Base-by-base conservation (phyloP, 164 flowering plant genomes). In the Stephania japonica region DNA sequence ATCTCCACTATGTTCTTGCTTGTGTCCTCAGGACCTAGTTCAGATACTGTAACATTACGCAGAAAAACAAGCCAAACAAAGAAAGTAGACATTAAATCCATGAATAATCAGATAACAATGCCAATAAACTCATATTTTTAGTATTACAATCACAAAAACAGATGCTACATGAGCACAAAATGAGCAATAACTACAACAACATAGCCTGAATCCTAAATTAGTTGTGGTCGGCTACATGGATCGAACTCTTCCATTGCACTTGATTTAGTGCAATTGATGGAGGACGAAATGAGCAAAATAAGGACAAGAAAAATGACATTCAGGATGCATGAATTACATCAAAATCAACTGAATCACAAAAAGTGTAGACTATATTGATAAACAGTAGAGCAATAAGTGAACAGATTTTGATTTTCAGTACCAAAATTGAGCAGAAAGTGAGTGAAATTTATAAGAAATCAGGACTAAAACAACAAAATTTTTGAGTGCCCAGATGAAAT, bases 1-100 rank as follows among this genome's bases (percentile, higher is more conserved):
- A 94, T 94, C 80, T 94, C 97, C 77, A 94, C 97, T 75, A 92
- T 89, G 87, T 91, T 94, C 84, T 86, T 87, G 88, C 97, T 89
- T 64, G 89, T 82, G 77, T 92, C 97, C 47, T 92, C 97, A 3
- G 88, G 84, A 53, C 88, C 93, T 80, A 94, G 80, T 70, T 94
- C 97, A 13, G 95, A 91, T 19, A 94, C 98, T 94, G 87, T 65
- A 47, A 19, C 53, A 42, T 66, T n/a, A n/a, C n/a, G n/a, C n/a
- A 32, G 38, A 32, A 32, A 32, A 32, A 32, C 38, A 32, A 32
- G 38, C 4, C 38, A 32, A 32, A 32, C 38, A 32, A 32, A n/a
- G 1, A 67, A 19, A 32, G 38, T 14, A 12, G 4, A 38, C 5
- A 25, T 66, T 38, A 32, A 41, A 32, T 32, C 38, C 38, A 32